A percentile compares a stretch with the other conserved stretches of the same genome.
These are phyloP conservation scores for Lathyrus tuberosus DNA, from an alignment of 306 rosid species.

Conservation along the genomic window DNA sequence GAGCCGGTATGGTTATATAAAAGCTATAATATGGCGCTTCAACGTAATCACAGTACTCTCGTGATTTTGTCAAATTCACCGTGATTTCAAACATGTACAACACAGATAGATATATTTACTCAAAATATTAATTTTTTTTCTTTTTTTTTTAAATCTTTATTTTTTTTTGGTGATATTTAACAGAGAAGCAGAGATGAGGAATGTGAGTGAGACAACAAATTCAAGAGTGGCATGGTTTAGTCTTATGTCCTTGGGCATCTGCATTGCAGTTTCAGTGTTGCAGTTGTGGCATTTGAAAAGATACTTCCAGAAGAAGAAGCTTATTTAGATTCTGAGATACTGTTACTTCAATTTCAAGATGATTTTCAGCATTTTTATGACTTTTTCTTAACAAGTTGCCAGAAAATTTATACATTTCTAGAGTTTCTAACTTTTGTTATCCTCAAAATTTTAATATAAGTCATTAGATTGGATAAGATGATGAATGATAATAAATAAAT, in stretches of 20 bases:
- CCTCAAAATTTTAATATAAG: background rate
- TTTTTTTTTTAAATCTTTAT: too few species aligned
- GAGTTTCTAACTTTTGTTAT: constrained; percentile 25
- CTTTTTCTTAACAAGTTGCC: constrained; percentile 25
- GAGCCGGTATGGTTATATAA: too few species aligned
- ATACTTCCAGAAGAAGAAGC: constrained; percentile 87
- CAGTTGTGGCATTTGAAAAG: constrained; percentile 89
- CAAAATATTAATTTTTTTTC: background rate
- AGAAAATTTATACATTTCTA: background rate
- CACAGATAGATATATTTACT: too few species aligned
- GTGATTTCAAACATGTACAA: too few species aligned
- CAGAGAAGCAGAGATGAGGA: constrained; percentile 88
- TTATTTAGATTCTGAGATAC: constrained; percentile 53
- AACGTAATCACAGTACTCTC: too few species aligned
- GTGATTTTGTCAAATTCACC: too few species aligned
- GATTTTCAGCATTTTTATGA: too few species aligned
- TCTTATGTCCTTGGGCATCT: constrained; percentile 71
- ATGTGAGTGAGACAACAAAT: constrained; percentile 73
- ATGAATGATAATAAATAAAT: background rate
- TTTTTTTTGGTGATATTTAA: background rate
- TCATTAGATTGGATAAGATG: background rate
- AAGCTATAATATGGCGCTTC: too few species aligned
- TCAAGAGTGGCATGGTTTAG: constrained; percentile 72
- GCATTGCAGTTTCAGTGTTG: constrained; percentile 71
- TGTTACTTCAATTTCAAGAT: constrained; percentile 18